Percentiles rank a stretch among this genome's conserved stretches.
Conservation (phyloP, 805 yeast genomes). For the Suhomyces vadensis region DNA sequence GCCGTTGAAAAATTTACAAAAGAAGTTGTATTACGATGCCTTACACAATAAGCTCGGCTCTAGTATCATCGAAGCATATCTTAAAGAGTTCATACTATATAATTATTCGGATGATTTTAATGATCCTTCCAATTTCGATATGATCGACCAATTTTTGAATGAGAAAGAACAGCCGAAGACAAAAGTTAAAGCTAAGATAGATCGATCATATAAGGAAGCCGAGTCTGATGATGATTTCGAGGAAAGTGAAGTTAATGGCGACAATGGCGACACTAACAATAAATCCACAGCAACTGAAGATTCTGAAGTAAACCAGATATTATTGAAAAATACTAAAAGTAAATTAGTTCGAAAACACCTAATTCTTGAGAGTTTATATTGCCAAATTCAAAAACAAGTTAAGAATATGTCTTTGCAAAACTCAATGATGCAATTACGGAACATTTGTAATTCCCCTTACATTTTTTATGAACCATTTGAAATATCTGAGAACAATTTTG, state of each 20-base stretch:
- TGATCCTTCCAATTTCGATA: slow-evolving; percentile 17
- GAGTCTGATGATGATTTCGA: slow-evolving; percentile 35
- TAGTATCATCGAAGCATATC: slow-evolving; percentile 46
- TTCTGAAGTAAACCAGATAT: slow-evolving; percentile 17
- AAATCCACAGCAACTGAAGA: slow-evolving; percentile 8
- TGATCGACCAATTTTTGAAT: slow-evolving; percentile 45
- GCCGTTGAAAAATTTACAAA: slow-evolving; percentile 63
- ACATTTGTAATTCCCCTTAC: slow-evolving; percentile 84
- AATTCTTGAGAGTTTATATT: slow-evolving; percentile 16
- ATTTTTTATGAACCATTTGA: slow-evolving; percentile 74
- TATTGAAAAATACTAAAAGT: slow-evolving; percentile 7
- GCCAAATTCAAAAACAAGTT: slow-evolving; percentile 24
- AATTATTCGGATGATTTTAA: slow-evolving; percentile 31
- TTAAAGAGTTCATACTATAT: slow-evolving; percentile 51
- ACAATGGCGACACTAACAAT: not conserved
- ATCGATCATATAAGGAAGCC: slow-evolving; percentile 19
- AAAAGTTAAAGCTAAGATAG: slow-evolving; percentile 5
- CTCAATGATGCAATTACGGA: slow-evolving; percentile 79
- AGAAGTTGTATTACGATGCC: slow-evolving; percentile 57
- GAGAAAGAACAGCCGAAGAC: slow-evolving; percentile 21
- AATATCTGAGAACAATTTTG: slow-evolving; percentile 41
- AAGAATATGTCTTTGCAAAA: slow-evolving; percentile 53
- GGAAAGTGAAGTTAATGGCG: not conserved
- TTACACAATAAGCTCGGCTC: slow-evolving; percentile 46
- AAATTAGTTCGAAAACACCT: slow-evolving; percentile 8